Conservation (phyloP, 768 basidiomycete species). For the Tulasnella sp. region DNA sequence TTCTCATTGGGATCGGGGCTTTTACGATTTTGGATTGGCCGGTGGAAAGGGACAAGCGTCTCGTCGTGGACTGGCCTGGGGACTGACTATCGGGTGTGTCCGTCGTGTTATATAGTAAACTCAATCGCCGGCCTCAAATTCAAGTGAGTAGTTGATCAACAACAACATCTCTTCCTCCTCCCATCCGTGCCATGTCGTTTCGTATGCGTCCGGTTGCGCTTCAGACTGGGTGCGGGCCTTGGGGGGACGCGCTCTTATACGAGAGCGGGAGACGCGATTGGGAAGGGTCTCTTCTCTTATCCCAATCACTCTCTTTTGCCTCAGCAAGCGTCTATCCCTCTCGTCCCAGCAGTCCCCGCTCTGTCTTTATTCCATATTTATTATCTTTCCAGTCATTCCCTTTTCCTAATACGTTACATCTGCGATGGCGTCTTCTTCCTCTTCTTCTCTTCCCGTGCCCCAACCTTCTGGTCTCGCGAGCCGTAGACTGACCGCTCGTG, state of each 20-base stretch:
- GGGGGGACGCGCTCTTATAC: not conserved
- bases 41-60: constrained; percentile 7
- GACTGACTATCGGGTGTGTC: constrained; percentile 12
- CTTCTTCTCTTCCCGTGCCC: constrained; percentile 10
- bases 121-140: constrained; percentile 12
- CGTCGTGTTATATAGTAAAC: constrained; percentile 13
- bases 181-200: not conserved
- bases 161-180: not conserved
- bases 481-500: constrained; percentile 26
- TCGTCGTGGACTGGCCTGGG: not conserved
- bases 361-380: not conserved
- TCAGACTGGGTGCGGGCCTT: not conserved
- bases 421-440: constrained; percentile 15
- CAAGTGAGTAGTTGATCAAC: not conserved
- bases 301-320: not conserved
- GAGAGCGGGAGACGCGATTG: not conserved
- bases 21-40: not conserved
- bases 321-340: not conserved
- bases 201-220: not conserved
- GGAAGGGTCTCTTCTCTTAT: not conserved
- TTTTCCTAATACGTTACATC: constrained; percentile 19
- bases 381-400: constrained; percentile 18
- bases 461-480: constrained; percentile 24
- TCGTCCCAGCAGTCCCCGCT: not conserved
- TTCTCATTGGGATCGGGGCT: not conserved